A percentile compares a stretch with the other conserved stretches of the same genome.
Evolutionary conservation across 2,329 filamentous ascomycete species (phyloP).

Genomic region (Claviceps sp.): DNA sequence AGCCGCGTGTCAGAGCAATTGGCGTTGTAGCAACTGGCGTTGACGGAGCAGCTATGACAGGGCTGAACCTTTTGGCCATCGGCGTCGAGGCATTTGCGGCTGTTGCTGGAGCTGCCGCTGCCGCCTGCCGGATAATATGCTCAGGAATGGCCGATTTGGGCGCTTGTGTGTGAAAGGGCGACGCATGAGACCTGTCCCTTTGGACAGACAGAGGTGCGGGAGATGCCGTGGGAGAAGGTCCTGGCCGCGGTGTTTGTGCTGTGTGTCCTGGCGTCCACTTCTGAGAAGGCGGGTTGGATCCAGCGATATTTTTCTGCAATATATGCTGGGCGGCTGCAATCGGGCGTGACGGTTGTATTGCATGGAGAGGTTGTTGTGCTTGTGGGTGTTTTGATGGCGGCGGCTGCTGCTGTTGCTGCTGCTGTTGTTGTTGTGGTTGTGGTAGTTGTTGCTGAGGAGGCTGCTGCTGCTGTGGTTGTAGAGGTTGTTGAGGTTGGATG

Average conservation of each 20-base stretch:
- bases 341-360: slow-evolving; percentile 13
- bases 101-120: slow-evolving; percentile 15
- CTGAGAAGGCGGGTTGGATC: slow-evolving; percentile 16
- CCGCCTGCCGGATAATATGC: slow-evolving; percentile 26
- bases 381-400: no score
- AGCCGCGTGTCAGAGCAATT: slow-evolving; percentile 18
- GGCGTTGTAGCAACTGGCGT: slow-evolving; percentile 22
- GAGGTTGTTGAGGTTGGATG: slow-evolving; percentile 16
- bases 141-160: slow-evolving; percentile 26
- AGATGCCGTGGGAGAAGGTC: slow-evolving; percentile 13
- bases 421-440: slow-evolving; percentile 7
- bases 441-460: no score
- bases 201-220: slow-evolving; percentile 13
- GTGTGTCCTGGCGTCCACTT: slow-evolving; percentile 19
- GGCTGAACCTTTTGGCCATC: slow-evolving; percentile 17
- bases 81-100: slow-evolving; percentile 11
- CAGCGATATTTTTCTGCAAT: slow-evolving; percentile 11
- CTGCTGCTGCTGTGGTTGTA: slow-evolving; percentile 6
- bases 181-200: slow-evolving; percentile 16
- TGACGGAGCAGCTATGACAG: slow-evolving; percentile 18
- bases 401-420: slow-evolving; percentile 12
- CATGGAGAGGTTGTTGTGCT: slow-evolving; percentile 9
- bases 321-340: slow-evolving; percentile 20
- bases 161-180: slow-evolving; percentile 19
- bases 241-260: slow-evolving; percentile 9